Conservation (phyloP, 768 basidiomycete species). For the Coprinopsis sp. region DNA sequence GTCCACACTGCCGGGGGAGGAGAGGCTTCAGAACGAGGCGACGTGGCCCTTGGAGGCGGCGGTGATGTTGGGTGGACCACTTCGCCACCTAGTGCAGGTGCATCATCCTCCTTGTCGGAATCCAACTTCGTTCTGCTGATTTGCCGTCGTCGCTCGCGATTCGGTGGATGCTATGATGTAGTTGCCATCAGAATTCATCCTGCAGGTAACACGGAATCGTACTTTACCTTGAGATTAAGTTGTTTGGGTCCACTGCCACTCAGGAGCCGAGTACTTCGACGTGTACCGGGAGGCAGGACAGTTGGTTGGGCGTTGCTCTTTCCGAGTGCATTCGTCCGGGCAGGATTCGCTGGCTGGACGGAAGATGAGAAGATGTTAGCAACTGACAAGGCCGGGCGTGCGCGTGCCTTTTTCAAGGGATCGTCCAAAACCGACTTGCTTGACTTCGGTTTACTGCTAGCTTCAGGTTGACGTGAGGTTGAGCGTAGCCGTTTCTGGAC, state of each 20-base stretch:
- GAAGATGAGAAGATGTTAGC: constrained; percentile 86
- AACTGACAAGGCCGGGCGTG: constrained; percentile 83
- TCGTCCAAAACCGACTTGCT: constrained; percentile 63
- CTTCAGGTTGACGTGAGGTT: constrained; percentile 49
- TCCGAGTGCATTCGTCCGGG: constrained; percentile 49
- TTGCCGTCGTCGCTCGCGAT: constrained; percentile 60
- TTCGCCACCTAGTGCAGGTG: constrained; percentile 41
- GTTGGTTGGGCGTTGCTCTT: constrained; percentile 47
- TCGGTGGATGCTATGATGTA: constrained; percentile 19
- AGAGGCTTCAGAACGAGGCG: constrained; percentile 61
- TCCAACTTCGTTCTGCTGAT: constrained; percentile 59
- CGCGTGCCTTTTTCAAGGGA: constrained; percentile 86
- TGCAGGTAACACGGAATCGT: constrained; percentile 2
- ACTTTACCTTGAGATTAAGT: constrained; percentile 49
- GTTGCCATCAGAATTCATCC: constrained; percentile 5
- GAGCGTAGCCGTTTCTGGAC: constrained; percentile 72
- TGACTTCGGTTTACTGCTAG: constrained; percentile 50
- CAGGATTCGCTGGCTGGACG: constrained; percentile 66
- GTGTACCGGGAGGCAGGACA: constrained; percentile 43
- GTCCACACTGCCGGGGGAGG: constrained; percentile 62
- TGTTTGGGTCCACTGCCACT: constrained; percentile 52
- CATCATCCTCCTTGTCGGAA: constrained; percentile 76
- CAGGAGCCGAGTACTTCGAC: constrained; percentile 72
- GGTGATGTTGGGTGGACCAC: constrained; percentile 58
- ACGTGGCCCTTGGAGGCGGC: constrained; percentile 53